Evolutionary conservation across 176 grass and related monocot species (phyloP).

Genomic region (Zoysia japonica): DNA sequence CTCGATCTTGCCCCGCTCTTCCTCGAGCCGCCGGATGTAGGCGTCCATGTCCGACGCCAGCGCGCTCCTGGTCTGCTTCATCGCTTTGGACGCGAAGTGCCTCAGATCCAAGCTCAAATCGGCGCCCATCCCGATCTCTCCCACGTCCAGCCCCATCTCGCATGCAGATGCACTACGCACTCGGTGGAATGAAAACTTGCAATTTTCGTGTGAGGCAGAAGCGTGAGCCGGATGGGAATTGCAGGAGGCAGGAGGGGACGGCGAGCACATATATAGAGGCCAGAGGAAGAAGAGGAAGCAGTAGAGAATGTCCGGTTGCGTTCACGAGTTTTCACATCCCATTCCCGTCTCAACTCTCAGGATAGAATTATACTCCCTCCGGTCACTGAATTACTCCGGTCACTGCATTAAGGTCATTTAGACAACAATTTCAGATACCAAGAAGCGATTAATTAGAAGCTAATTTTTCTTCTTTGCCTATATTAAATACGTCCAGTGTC

Average conservation of each 20-base stretch:
- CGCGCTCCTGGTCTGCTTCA: conserved; percentile 35
- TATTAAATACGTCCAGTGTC: too few relatives aligned
- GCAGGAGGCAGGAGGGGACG: background rate
- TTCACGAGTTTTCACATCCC: conserved; percentile 9
- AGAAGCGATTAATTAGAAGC: too few relatives aligned
- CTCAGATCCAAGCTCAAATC: conserved; percentile 73
- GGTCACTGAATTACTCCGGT: too few relatives aligned
- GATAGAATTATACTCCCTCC: background rate
- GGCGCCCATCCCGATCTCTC: conserved; percentile 49
- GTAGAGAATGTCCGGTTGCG: background rate
- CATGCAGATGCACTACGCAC: background rate
- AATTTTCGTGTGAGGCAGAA: background rate
- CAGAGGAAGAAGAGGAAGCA: background rate
- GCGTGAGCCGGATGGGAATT: conserved; percentile 13
- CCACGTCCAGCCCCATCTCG: conserved; percentile 51
- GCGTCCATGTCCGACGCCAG: conserved; percentile 51
- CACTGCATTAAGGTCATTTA: too few relatives aligned
- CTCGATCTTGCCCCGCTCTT: conserved; percentile 80
- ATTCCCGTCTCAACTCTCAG: background rate
- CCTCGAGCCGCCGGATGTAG: conserved; percentile 66
- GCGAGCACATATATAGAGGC: background rate
- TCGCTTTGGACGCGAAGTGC: conserved; percentile 46
- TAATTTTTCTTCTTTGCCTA: too few relatives aligned
- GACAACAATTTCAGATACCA: too few relatives aligned
- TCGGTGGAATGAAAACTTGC: conserved; percentile 16